Evolutionary conservation across 2,329 filamentous ascomycete genomes (phyloP).

Genomic region (Cercospora sesami): DNA sequence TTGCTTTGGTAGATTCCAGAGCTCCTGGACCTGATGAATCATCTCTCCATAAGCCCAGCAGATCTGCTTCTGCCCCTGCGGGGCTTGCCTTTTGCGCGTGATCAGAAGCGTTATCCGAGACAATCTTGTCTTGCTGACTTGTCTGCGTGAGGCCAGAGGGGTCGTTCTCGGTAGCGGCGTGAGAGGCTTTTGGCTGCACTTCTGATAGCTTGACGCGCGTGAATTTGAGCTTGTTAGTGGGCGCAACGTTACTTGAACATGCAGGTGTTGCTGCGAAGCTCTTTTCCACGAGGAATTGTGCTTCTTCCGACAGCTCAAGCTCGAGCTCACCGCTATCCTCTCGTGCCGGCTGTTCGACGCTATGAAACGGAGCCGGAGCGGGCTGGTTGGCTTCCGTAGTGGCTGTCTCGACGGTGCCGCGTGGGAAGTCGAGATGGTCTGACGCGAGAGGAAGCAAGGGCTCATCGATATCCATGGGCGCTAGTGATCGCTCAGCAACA

Average conservation of each 20-base stretch:
- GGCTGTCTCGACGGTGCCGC: not conserved
- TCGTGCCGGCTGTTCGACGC: not conserved
- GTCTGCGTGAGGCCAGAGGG: not conserved
- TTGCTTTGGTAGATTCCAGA: not conserved
- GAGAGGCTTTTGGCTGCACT: no score
- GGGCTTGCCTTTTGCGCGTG: not conserved
- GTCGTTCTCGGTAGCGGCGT: not conserved
- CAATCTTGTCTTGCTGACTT: not conserved
- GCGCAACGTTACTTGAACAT: not conserved
- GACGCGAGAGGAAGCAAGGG: not conserved
- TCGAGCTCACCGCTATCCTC: not conserved
- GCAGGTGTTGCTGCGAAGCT: conserved; percentile 1
- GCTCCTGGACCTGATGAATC: not conserved
- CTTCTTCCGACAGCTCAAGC: not conserved
- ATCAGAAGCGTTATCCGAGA: not conserved
- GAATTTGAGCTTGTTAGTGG: conserved; percentile 5
- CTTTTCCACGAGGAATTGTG: conserved; percentile 7
- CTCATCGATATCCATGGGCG: not conserved
- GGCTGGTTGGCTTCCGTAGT: not conserved
- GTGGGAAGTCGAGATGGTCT: not conserved
- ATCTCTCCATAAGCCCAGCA: not conserved
- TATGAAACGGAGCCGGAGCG: not conserved
- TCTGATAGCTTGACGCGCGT: conserved; percentile 1
- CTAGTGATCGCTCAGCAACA: not conserved
- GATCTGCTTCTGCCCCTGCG: not conserved